Evolutionary conservation across 2,329 filamentous ascomycete genomes (phyloP).

Genomic region (Ophidiomyces ophidiicola): DNA sequence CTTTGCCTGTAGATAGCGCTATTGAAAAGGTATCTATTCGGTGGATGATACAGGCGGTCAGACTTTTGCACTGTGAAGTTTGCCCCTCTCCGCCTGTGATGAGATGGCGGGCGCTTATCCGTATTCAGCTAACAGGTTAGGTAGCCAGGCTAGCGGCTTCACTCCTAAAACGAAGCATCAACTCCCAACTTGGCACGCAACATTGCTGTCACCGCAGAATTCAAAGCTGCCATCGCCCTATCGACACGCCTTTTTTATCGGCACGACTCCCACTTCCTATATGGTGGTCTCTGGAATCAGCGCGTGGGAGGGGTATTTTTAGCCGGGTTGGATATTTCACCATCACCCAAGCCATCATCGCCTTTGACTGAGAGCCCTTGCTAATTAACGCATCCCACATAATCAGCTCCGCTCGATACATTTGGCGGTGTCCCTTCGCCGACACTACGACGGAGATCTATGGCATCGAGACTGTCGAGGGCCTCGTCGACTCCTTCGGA

Average conservation of each 20-base stretch:
- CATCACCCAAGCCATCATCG: constrained; percentile 14
- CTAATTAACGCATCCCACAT: constrained; percentile 25
- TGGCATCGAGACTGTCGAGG: constrained; percentile 39
- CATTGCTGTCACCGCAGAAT: neutral
- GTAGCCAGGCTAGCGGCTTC: neutral
- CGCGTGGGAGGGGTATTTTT: constrained; percentile 12
- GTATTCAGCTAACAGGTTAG: neutral
- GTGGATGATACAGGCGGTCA: too few relatives aligned
- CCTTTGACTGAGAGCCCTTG: constrained; percentile 16
- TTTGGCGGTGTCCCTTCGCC: constrained; percentile 3
- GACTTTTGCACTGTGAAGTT: too few relatives aligned
- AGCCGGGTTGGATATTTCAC: constrained; percentile 20
- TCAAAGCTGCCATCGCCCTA: neutral
- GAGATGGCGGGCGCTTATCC: constrained; percentile 1
- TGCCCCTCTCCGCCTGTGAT: too few relatives aligned
- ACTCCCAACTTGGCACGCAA: constrained; percentile 6
- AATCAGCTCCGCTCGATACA: constrained; percentile 13
- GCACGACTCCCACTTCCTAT: constrained; percentile 2
- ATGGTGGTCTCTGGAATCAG: constrained; percentile 1
- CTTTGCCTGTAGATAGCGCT: constrained; percentile 21
- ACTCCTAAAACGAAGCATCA: constrained; percentile 2
- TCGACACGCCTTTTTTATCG: neutral
- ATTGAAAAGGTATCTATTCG: too few relatives aligned
- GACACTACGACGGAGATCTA: constrained; percentile 19
- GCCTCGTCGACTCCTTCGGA: constrained; percentile 61